A percentile compares a stretch with the other conserved stretches of the same genome.
Conservation (phyloP, 2,329 filamentous ascomycete genomes). For the Aureobasidium uvarum region DNA sequence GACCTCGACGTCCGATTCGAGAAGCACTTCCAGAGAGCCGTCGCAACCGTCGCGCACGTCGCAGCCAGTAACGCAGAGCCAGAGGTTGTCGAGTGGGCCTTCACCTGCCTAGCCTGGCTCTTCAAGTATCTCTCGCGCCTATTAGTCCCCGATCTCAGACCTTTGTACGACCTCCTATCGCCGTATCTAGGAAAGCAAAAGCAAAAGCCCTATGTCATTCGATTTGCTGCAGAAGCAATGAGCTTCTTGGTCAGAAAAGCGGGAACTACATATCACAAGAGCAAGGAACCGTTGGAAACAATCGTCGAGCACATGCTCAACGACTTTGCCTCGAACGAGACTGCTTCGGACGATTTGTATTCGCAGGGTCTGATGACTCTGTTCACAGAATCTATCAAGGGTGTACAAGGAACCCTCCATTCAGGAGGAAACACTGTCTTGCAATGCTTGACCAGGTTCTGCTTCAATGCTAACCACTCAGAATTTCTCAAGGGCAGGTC, state of each 20-base stretch:
- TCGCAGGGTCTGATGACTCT: constrained; percentile 88
- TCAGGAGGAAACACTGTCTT: constrained; percentile 49
- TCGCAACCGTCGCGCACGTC: constrained; percentile 73
- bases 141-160: constrained; percentile 78
- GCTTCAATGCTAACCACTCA: constrained; percentile 32
- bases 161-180: constrained; percentile 78
- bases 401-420: constrained; percentile 58
- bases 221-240: constrained; percentile 91
- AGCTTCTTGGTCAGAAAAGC: constrained; percentile 92
- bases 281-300: constrained; percentile 63
- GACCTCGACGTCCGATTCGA: constrained; percentile 87
- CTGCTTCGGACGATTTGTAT: constrained; percentile 62
- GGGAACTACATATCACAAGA: constrained; percentile 71
- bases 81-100: constrained; percentile 97
- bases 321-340: constrained; percentile 61
- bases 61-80: constrained; percentile 69
- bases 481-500: constrained; percentile 36
- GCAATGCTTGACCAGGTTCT: constrained; percentile 23
- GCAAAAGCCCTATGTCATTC: constrained; percentile 81
- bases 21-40: constrained; percentile 74
- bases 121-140: constrained; percentile 96
- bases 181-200: constrained; percentile 78
- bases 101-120: constrained; percentile 87
- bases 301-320: constrained; percentile 71
- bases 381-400: constrained; percentile 76